Evolutionary conservation across 176 grass and related monocot species (phyloP), one percentile per base, ranked within the genome.

Genomic region (Musa itinerans): DNA sequence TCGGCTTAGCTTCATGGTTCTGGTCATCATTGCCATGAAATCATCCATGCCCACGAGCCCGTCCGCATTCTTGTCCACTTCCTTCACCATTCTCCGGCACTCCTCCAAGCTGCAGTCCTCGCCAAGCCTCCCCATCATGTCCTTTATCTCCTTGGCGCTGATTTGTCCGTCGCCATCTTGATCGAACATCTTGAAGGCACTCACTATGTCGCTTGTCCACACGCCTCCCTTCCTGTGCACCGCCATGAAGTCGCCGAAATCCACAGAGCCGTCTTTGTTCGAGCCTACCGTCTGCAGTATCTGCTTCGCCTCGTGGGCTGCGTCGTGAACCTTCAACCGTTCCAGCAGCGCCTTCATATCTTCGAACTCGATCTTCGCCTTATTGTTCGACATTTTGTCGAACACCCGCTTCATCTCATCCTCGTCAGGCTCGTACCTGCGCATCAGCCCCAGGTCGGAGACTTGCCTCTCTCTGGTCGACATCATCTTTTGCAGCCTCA

Each of bases 21-120:
- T 10, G 23, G 90, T 93, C 90, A 98, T 98, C 88, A 98, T 98
- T 63, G 9, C 58, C 80, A 91, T 86, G 78, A 98, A 93, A 52
- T 93, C 95, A 52, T 89, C 82, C 88, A 98, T 89, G 25, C 87
- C 86, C 17, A 93, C 81, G 4, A 90, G 74, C 2, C 87, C 86
- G 59, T 93, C 76, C 10, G 56, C 54, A 52, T 93, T 82, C 77
- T 72, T 87, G 73, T 84, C 90, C 0, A 91, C 14, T 51, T 77
- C 10, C 76, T 61, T 87, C 73, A 93, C 78, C 88, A 91, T 93
- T 72, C 2, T 84, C 80, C 54, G 43, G 73, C 90, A 90, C 0
- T 93, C 78, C 13, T 83, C 84, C 61, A 99, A 71, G 71, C 68
- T 78, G 81, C 63, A 83, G 0, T 10, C 67, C 2, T 89, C 82